Evolutionary conservation across 1,139 yeast genomes (phyloP), one percentile per base, ranked within the genome.

Genomic region (Yamadazyma conglobata): DNA sequence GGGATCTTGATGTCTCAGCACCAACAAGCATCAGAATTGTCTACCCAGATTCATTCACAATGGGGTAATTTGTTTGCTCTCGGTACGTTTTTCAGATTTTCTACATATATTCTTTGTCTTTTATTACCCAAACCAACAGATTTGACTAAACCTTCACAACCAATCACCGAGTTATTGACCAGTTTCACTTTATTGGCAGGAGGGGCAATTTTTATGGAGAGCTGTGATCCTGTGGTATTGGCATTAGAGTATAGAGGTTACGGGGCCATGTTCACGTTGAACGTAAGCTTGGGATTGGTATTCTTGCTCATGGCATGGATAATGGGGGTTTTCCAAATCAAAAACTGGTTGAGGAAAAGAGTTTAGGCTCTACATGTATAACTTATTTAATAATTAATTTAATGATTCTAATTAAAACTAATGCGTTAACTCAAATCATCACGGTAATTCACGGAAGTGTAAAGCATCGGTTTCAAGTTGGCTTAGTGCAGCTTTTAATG

Each of bases 1-100:
- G 98, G 98, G 15, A 70, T 82, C n/a, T 68, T 91, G 40, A 91
- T 91, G 98, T 87, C 96, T 2, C 86, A 82, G 56, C 98, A 91
- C 57, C 79, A 78, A 28, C 98, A 91, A 58, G 86, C 89, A 3
- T 79, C 91, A 0, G 64, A 56, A 28, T 70, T 83, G 19, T 79
- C 96, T 2, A 86, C 97, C 2, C 65, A 62, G 20, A 75, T 91
- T 39, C 98, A 91, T 55, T 62, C 73, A 31, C 96, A 87, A 60
- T 91, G 98, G 98, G 98, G 98, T 5, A 70, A 72, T 36, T 58
- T 91, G 48, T 68, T 91, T 39, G 73, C 88, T 11, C 70, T 76
- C 42, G 97, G 87, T 2, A 81, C 96, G 5, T 70, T 77, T 10
- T 79, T 87, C 60, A 72, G 98, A 40, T 59, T 83, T 13, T 35